Evolutionary conservation across 441 rosid species (phyloP), one percentile per base, ranked within the genome.

Genomic region (Adansonia grandidieri): DNA sequence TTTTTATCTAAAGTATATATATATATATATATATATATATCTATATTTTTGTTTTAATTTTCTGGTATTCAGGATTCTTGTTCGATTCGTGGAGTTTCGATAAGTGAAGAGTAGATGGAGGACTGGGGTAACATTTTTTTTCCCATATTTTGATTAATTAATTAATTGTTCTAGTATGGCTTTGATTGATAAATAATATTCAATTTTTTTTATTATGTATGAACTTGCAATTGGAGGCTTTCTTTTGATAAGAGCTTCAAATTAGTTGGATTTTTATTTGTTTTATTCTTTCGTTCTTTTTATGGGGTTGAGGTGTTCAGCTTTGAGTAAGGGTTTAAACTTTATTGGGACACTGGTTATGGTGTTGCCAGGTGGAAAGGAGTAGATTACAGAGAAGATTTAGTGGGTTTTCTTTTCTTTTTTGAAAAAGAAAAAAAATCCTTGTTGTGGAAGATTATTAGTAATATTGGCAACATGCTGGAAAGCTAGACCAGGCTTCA

Each of bases 111-210:
- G 11, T 17, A 77, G 32, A 86, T 86, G 89, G 89, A 84, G 44
- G 88, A 84, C 78, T 86, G 89, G 89, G 89, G 89, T 86, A 86
- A 80, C 20, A 10, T 37, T 75, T 50, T 9, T 42, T 80, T 20
- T 6, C 17, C 11, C 37, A 15, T 24, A 42, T 1, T 61, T 63
- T 70, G 80, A 14, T 19, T 13, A 28, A 7, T 61, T 61, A 24
- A 28, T 28, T 62, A 4, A 62, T 24, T 24, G 8, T 54, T 32
- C 20, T 54, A 37, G 32, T 5, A 5, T 13, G 24, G 57, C 0
- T 76, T 58, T 20, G 32, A 44, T 13, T 58, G 53, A 13, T 70
- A 50, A 50, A 2, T 70, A 6, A 20, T 61, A 37, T 14, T 44
- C 64, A 7, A 0, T 42, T 58, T 56, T 51, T 73, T 73, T 71